phyloP scores from a whole-genome alignment of 2,329 filamentous ascomycete species.

The Coleophoma cylindrospora region DNA sequence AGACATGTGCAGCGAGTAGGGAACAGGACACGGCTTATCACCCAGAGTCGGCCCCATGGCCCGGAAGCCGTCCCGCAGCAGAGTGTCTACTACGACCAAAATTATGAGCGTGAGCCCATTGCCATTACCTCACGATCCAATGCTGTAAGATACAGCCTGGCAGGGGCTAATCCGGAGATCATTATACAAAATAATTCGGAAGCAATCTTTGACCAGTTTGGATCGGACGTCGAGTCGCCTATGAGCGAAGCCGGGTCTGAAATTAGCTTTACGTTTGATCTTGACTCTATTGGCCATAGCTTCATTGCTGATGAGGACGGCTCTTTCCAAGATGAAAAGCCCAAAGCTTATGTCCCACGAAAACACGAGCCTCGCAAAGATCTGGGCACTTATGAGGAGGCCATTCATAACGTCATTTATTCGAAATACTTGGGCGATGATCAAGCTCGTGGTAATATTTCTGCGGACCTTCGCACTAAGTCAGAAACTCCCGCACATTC shows the following conservation, averaged over 20 bases:
- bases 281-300: background rate
- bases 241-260: background rate
- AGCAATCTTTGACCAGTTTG: background rate
- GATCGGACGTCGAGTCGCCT: background rate
- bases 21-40: background rate
- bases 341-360: no score
- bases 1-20: background rate
- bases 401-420: no score
- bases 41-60: background rate
- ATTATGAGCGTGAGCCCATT: background rate
- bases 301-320: no score
- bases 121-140: background rate
- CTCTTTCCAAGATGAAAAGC: no score
- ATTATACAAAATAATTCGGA: no score
- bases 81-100: background rate
- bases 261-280: background rate
- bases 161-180: no score
- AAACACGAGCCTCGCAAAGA: no score
- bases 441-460: background rate
- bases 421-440: background rate
- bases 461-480: background rate
- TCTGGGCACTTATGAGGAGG: no score
- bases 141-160: no score
- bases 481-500: background rate
- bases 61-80: background rate